Percentiles rank a stretch among this genome's conserved stretches.
These are phyloP conservation scores for Incumbomyces lentus DNA, from an alignment of 2,329 filamentous ascomycete species.

Conservation along the genomic window DNA sequence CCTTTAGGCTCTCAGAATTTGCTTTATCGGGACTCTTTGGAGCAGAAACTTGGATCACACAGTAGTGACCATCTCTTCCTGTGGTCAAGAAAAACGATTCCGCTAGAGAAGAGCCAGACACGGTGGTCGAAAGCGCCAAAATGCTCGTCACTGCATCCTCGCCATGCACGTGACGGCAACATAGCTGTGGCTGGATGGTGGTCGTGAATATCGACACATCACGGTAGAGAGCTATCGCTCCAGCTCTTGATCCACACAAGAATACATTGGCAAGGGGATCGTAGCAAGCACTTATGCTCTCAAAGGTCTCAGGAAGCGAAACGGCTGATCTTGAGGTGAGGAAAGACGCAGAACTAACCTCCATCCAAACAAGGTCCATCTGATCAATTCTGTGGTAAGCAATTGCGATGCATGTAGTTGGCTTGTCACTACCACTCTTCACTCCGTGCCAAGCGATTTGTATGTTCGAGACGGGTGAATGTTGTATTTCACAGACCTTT, in stretches of 20 bases:
- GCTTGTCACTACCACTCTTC: too few relatives aligned
- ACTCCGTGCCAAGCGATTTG: not conserved
- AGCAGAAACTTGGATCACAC: slow-evolving; percentile 44
- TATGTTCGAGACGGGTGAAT: not conserved
- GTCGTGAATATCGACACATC: slow-evolving; percentile 15
- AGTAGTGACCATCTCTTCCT: slow-evolving; percentile 65
- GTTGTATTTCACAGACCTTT: not conserved
- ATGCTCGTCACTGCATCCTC: slow-evolving; percentile 62
- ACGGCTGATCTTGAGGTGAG: slow-evolving; percentile 11
- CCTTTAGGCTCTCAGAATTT: slow-evolving; percentile 12
- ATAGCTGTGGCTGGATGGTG: slow-evolving; percentile 14
- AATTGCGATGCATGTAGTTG: not conserved
- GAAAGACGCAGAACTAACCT: not conserved
- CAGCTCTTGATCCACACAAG: slow-evolving; percentile 49
- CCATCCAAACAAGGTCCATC: slow-evolving; percentile 2
- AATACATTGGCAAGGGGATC: slow-evolving; percentile 21
- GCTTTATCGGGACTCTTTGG: slow-evolving; percentile 19
- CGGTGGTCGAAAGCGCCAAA: slow-evolving; percentile 30
- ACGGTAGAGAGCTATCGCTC: slow-evolving; percentile 42
- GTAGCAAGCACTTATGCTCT: slow-evolving; percentile 40
- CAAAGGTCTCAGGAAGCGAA: slow-evolving; percentile 35
- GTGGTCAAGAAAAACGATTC: slow-evolving; percentile 49
- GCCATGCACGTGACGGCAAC: slow-evolving; percentile 31
- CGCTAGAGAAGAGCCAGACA: slow-evolving; percentile 14
- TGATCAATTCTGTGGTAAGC: not conserved